Evolutionary conservation across 2,329 filamentous ascomycete species (phyloP).

Genomic region (Xylariaceae sp.): DNA sequence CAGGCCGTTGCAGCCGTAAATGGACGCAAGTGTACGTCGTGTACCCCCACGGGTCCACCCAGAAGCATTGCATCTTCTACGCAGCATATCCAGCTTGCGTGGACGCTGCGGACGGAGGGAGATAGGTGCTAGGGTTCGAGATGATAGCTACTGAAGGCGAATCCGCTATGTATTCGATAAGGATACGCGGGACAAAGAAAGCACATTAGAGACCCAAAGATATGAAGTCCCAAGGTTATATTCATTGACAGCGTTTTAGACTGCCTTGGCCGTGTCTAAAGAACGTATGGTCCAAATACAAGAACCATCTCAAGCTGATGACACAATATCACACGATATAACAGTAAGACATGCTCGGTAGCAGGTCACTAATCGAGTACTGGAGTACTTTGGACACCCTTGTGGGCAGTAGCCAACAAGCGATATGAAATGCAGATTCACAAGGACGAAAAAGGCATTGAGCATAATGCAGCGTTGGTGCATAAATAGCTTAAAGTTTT

Average conservation of each 20-base stretch:
- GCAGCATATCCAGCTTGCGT: slow-evolving; percentile 20
- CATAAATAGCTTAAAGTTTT: too few species aligned
- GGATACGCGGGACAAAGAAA: too few species aligned
- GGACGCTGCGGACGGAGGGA: slow-evolving; percentile 23
- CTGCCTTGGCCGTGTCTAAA: too few species aligned
- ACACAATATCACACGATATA: slow-evolving; percentile 22
- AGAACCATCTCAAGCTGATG: slow-evolving; percentile 13
- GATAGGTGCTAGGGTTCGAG: not conserved
- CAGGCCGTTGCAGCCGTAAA: slow-evolving; percentile 28
- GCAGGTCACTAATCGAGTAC: slow-evolving; percentile 8
- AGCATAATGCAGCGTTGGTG: too few species aligned
- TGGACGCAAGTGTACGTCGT: slow-evolving; percentile 34
- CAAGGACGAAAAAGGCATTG: too few species aligned
- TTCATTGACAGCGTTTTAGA: not conserved
- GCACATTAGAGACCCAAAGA: too few species aligned
- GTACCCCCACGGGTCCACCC: slow-evolving; percentile 39
- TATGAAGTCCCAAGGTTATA: not conserved
- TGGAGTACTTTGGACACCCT: too few species aligned
- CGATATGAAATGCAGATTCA: too few species aligned
- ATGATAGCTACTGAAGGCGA: too few species aligned
- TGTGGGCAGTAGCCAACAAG: too few species aligned
- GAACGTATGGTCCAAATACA: slow-evolving; percentile 1
- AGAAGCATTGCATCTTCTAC: slow-evolving; percentile 25
- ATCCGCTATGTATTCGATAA: too few species aligned
- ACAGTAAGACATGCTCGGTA: slow-evolving; percentile 15